These are phyloP conservation scores for Fusarium devonianum DNA, from an alignment of 2,329 filamentous ascomycete species.

Conservation along the genomic window DNA sequence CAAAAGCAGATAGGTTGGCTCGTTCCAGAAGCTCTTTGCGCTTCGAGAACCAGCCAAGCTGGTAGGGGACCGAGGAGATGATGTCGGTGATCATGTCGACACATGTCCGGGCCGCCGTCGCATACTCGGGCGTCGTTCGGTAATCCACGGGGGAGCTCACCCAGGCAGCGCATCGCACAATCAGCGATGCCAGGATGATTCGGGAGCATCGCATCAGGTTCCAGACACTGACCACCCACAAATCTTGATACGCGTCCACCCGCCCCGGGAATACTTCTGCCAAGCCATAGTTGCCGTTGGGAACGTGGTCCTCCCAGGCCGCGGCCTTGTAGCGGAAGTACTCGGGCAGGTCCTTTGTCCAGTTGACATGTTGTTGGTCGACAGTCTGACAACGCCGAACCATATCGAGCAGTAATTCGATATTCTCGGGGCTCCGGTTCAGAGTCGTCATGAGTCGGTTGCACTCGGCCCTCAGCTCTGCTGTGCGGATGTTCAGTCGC, in stretches of 20 bases:
- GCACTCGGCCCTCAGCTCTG: slow-evolving; percentile 63
- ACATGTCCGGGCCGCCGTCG: slow-evolving; percentile 59
- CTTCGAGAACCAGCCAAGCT: slow-evolving; percentile 65
- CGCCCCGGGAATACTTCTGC: slow-evolving; percentile 67
- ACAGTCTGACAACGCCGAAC: slow-evolving; percentile 60
- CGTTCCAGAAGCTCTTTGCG: slow-evolving; percentile 51
- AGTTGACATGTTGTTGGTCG: slow-evolving; percentile 60
- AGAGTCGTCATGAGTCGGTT: slow-evolving; percentile 57
- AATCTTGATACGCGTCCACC: slow-evolving; percentile 65
- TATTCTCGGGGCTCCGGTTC: slow-evolving; percentile 56
- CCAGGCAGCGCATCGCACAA: slow-evolving; percentile 68
- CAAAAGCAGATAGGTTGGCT: slow-evolving; percentile 55
- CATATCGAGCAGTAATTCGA: slow-evolving; percentile 58
- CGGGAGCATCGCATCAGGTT: slow-evolving; percentile 63
- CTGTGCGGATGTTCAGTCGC: slow-evolving; percentile 60
- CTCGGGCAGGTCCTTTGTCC: slow-evolving; percentile 59
- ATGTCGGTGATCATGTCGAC: slow-evolving; percentile 64
- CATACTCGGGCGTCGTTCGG: slow-evolving; percentile 68
- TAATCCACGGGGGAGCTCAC: slow-evolving; percentile 67
- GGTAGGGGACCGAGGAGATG: slow-evolving; percentile 67
- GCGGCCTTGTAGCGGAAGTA: slow-evolving; percentile 61
- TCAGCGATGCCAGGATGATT: slow-evolving; percentile 61
- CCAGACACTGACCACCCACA: slow-evolving; percentile 65
- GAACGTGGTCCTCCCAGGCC: slow-evolving; percentile 63
- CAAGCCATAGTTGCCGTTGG: slow-evolving; percentile 58